A percentile compares a stretch with the other conserved stretches of the same genome.
Conservation (phyloP, 2,329 filamentous ascomycete genomes). For the Aspergillus piperis region DNA sequence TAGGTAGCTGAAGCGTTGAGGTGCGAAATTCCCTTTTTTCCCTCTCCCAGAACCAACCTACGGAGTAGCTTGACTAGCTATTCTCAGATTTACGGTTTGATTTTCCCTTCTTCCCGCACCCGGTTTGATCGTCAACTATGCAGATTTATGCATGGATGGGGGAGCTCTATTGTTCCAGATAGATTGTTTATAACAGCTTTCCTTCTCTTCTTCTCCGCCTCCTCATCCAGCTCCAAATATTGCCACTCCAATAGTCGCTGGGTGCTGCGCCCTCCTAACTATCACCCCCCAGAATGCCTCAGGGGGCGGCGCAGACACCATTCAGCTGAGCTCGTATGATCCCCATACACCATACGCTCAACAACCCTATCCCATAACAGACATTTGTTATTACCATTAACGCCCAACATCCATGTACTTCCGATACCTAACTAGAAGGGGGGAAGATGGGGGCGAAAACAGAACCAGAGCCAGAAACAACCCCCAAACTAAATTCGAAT, state of each 20-base stretch:
- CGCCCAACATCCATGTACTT: background rate
- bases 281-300: background rate
- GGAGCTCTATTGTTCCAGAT: background rate
- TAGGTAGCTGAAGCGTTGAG: background rate
- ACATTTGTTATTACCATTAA: background rate
- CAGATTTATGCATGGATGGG: conserved; percentile 1
- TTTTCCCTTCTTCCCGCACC: background rate
- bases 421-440: background rate
- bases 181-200: background rate
- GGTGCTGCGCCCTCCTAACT: background rate
- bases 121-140: background rate
- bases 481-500: background rate
- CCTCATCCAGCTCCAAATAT: background rate
- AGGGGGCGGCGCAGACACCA: background rate
- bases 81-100: background rate
- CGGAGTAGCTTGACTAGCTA: too few relatives aligned
- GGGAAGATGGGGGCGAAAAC: background rate
- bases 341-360: background rate
- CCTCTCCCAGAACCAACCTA: too few relatives aligned
- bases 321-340: background rate
- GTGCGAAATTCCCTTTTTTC: background rate
- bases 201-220: background rate
- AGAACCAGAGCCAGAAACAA: background rate
- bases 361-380: background rate
- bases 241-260: background rate